Base-by-base conservation (phyloP, 768 basidiomycete species). In the Boletus rex-veris region DNA sequence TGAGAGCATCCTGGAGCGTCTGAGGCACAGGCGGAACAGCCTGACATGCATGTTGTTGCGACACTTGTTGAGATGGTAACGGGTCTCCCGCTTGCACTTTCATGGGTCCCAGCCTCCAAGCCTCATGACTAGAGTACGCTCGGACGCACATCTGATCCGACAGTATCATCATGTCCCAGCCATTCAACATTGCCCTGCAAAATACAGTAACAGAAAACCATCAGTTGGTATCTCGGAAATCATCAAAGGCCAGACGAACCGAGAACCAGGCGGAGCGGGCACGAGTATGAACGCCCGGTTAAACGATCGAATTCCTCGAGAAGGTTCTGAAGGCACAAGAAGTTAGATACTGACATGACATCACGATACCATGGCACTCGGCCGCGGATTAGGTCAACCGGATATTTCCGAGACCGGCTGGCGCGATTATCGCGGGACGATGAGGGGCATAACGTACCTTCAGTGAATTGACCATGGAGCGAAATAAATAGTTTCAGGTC, bases 141-240 rank as follows among this genome's bases (percentile, higher is more conserved):
- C 94, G 86, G 52, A 98, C 75, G 36, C 83, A 83, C 72, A 87
- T 82, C 58, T 91, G 84, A 70, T 99, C 97, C 15, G 93, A 97
- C 4, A 98, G 75, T 61, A 98, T 86, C 52, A 84, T 76, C 53
- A 92, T 89, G 45, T 91, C 86, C 97, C 97, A 99, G 12, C 94
- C 92, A 50, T 81, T 84, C 48, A 77, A 61, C 64, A 84, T 86
- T 4, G 96, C 93, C 35, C 94, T 86, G 57, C 38, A 31, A 55
- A 51, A 63, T 18, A 61, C 56, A 53, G 24, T 39, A 46, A 46
- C 54, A 47, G 31, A 49, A 52, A 15, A 59, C 55, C 41, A 47
- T 53, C 59, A 57, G 45, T 55, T 35, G n/a, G 30, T 18, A 36
- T 28, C 42, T 49, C 15, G 19, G 52, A 31, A 12, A 33, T 30